Base-by-base conservation (phyloP, 805 yeast genomes). In the Metschnikowia cerradonensis region DNA sequence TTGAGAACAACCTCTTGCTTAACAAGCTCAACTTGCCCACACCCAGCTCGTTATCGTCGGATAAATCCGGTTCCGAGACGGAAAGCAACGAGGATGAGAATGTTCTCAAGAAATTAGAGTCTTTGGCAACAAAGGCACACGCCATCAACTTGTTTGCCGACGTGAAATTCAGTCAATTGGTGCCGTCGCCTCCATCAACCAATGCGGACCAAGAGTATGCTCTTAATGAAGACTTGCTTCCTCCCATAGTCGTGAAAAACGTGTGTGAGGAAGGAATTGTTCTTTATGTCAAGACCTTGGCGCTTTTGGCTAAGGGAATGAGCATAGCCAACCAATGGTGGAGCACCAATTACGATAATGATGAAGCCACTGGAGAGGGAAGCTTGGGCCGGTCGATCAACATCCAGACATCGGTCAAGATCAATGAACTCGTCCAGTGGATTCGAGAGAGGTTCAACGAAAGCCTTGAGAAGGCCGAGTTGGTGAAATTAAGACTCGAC, bases 121-220 rank as follows among this genome's bases (percentile, higher is more conserved):
- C 82, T 1, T 70, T 90, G 41, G 90, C 96, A 2, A 90, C 97
- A 0, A 90, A 90, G 70, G 90, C 96, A 0, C 94, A 90, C 63
- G 96, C 96, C 0, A 83, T 94, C 19, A 83, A 84, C 55, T 74
- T 90, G 32, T 90, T 86, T 72, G 98, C 97, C 0, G 96, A 90
- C 58, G 90, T 90, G 26, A 94, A 94, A 67, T 89, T 85, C 60
- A 77, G 86, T 39, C 97, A 92, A 70, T 73, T 91, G 58, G 80
- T 86, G 35, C 96, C 96, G 8, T 73, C 83, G 23, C 86, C 89
- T 1, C 84, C 84, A 0, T 79, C 82, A 0, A 67, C 73, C 3
- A 70, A 69, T 31, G 70, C 67, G 6, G 75, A 71, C 44, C 73
- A 72, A 38, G 74, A 70, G 45, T 52, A 64, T 11, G 52, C 68